Evolutionary conservation across 2,329 filamentous ascomycete species (phyloP), one percentile per base, ranked within the genome.

Genomic region (Alternaria arbusti): DNA sequence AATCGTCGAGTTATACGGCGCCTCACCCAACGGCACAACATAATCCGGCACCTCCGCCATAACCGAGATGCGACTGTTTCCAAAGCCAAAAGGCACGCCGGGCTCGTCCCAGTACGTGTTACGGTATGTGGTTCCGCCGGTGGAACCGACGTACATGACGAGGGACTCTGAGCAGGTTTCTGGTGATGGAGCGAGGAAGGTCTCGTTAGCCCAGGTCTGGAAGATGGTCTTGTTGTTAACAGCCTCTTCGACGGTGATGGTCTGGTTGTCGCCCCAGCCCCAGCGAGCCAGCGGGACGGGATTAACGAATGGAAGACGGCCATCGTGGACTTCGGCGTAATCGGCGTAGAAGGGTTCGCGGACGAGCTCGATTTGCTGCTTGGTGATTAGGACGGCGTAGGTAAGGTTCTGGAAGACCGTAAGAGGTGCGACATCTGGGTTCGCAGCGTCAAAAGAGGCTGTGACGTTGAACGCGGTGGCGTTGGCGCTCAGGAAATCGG

Each of bases 191-290:
- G 79, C 69, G 20, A 87, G 78, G 6, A 87, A 79, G 7, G 83
- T 76, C 28, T 66, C 73, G 50, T 83, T 83, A 70, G 86, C 85
- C 84, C 84, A 86, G 9, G 75, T 66, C 58, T 79, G 78, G 66
- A 86, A 86, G 2, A 78, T 67, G 0, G 84, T 85, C 65, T 86
- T 87, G 70, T 86, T 86, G 6, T 77, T 69, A 6, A 85, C 74
- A 4, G 83, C 86, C 3, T 82, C 74, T 0, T 82, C 79, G 1
- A 84, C 72, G 0, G 78, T 77, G 3, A 71, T 69, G 4, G 79
- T 77, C 2, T 79, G 72, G 1, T 76, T 78, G 32, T 83, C 80
- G 3, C 82, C 84, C 73, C 80, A 86, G 9, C 75, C 77, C 82
- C 84, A 86, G 11, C 85, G 82, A 0, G 79, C 77, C 1, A 84